A percentile compares a stretch with the other conserved stretches of the same genome.
These are phyloP conservation scores for Dothideomycetidae sp. DNA, from an alignment of 2,329 filamentous ascomycete genomes.

Conservation along the genomic window DNA sequence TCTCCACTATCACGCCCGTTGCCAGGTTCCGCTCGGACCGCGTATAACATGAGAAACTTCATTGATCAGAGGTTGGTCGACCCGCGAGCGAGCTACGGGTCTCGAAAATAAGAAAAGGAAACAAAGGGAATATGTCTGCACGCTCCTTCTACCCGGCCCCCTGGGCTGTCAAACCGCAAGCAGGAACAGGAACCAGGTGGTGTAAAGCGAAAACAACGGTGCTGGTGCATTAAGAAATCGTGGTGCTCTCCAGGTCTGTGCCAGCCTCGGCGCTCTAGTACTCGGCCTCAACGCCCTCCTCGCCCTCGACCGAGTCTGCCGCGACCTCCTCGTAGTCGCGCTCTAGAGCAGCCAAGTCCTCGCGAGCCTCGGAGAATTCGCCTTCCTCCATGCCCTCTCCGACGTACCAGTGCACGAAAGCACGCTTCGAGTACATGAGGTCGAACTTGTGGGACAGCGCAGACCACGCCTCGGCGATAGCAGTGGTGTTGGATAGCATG, in stretches of 20 bases:
- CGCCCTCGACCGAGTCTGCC: slow-evolving; percentile 79
- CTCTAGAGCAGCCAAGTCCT: slow-evolving; percentile 95
- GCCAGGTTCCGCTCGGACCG: too few relatives aligned
- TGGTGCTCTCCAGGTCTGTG: slow-evolving; percentile 1
- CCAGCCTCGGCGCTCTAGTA: slow-evolving; percentile 49
- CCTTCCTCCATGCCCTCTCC: slow-evolving; percentile 99
- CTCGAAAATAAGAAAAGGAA: slow-evolving; percentile 3
- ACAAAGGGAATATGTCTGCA: slow-evolving; percentile 8
- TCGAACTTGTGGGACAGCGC: slow-evolving; percentile 97
- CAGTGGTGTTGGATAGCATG: slow-evolving; percentile 98
- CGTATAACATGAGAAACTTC: too few relatives aligned
- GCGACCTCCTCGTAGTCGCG: slow-evolving; percentile 98
- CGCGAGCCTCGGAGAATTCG: slow-evolving; percentile 97
- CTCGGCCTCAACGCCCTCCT: slow-evolving; percentile 75
- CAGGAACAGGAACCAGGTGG: slow-evolving; percentile 12
- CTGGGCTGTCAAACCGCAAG: slow-evolving; percentile 10
- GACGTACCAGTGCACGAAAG: slow-evolving; percentile 99
- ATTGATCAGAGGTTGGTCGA: neutral
- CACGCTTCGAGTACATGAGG: slow-evolving; percentile 99
- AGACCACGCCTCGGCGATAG: slow-evolving; percentile 96
- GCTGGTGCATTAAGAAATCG: slow-evolving; percentile 8
- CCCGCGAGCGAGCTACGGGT: neutral
- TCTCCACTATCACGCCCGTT: too few relatives aligned
- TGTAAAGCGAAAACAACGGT: slow-evolving; percentile 10
- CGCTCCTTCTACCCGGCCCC: slow-evolving; percentile 11